Base-by-base conservation (phyloP, 2,329 filamentous ascomycete genomes). In the Gliomastix tumulicola region DNA sequence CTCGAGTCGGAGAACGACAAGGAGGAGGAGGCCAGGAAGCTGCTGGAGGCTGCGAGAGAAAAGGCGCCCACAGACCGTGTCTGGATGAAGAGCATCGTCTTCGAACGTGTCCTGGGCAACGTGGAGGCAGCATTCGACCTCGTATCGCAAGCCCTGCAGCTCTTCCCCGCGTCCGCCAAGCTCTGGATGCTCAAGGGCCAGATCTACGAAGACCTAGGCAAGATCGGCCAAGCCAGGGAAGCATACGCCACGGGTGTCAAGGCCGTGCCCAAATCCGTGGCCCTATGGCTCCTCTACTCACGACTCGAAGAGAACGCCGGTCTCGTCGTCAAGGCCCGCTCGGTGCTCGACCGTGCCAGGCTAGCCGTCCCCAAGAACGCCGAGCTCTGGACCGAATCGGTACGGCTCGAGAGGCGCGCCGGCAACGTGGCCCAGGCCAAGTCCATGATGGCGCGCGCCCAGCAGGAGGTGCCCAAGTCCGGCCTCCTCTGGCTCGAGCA, bases 151-250 rank as follows among this genome's bases (percentile, higher is more conserved):
- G 92, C 84, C 2, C 68, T 98, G 23, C 82, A 89, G 46, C 74
- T 87, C 9, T 98, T 94, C 65, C 90, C 92, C 1, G 76, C 80
- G 31, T 79, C 84, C 11, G 74, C 87, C 36, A 97, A 97, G 62
- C 72, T 98, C 18, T 96, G 90, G 83, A 96, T 97, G 85, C 86
- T 95, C 68, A 98, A 98, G 63, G 92, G 94, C 0, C 92, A 98
- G 56, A 92, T 97, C 44, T 98, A 98, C 68, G 85, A 96, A 54
- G 75, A 81, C 30, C 74, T 88, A 32, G 81, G 76, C 49, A 88
- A 88, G 63, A 65, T 84, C 12, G 81, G 84, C 0, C 85, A 92
- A 59, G 92, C 92, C 4, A 79, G 92, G 32, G 88, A 97, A 57
- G 88, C 90, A 0, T 97, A 92, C 60, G 79, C 77, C 41, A 83